These are phyloP conservation scores for Fusarium coicis DNA, from an alignment of 2,329 filamentous ascomycete species.

Conservation along the genomic window DNA sequence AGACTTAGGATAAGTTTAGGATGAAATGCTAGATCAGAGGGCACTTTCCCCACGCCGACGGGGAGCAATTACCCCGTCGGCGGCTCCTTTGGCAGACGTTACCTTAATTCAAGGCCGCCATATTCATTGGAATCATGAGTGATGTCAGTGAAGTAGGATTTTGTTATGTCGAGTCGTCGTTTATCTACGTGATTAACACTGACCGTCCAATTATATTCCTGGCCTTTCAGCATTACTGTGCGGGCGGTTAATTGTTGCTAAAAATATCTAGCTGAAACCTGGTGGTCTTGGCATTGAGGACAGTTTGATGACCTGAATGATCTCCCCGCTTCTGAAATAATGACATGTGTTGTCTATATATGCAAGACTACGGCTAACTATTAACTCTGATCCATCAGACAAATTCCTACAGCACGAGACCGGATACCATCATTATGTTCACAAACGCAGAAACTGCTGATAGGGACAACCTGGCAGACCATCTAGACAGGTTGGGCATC, in stretches of 20 bases:
- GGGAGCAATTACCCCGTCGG: too few species aligned
- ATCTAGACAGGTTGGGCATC: too few species aligned
- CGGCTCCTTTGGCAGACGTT: too few species aligned
- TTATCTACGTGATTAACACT: too few species aligned
- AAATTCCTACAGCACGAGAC: not conserved
- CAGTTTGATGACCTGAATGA: not conserved
- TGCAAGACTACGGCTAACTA: rapidly evolving
- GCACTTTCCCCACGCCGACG: rapidly evolving
- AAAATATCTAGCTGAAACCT: not conserved
- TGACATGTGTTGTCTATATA: not conserved
- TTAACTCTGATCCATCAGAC: rapidly evolving
- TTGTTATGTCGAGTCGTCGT: too few species aligned
- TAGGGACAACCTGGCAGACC: too few species aligned
- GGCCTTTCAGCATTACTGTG: not conserved
- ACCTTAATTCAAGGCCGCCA: too few species aligned
- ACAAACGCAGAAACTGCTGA: not conserved
- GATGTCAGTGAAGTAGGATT: too few species aligned
- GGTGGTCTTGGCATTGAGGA: too few species aligned
- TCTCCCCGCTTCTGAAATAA: not conserved
- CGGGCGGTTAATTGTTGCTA: not conserved
- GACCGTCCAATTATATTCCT: not conserved
- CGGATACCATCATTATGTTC: not conserved
- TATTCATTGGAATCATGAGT: too few species aligned
- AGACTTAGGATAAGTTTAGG: rapidly evolving
- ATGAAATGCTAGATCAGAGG: rapidly evolving